Evolutionary conservation across 805 yeast genomes (phyloP).

Genomic region (Alloascoidea hylecoeti): DNA sequence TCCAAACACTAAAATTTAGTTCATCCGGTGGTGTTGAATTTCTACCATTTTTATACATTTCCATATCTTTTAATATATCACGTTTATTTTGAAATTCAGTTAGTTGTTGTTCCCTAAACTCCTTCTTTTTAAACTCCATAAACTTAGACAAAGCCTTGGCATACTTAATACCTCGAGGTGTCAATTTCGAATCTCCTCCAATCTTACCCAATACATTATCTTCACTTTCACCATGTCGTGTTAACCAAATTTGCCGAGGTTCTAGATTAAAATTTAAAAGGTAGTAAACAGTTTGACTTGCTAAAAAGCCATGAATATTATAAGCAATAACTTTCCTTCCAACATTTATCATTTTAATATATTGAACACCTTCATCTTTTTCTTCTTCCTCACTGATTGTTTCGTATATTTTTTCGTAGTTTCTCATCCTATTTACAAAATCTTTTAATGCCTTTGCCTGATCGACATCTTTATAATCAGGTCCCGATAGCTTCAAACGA

Average conservation of each 20-base stretch:
- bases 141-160: slow-evolving; percentile 62
- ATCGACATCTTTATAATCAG: slow-evolving; percentile 83
- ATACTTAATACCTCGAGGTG: slow-evolving; percentile 66
- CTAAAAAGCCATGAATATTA: slow-evolving; percentile 76
- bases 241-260: slow-evolving; percentile 87
- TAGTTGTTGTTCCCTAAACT: slow-evolving; percentile 51
- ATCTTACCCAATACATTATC: slow-evolving; percentile 78
- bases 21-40: slow-evolving; percentile 32
- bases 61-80: slow-evolving; percentile 21
- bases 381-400: slow-evolving; percentile 73
- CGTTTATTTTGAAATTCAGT: slow-evolving; percentile 32
- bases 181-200: slow-evolving; percentile 82
- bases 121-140: slow-evolving; percentile 53
- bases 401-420: slow-evolving; percentile 84
- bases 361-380: slow-evolving; percentile 52
- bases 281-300: slow-evolving; percentile 88
- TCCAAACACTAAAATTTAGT: slow-evolving; percentile 81
- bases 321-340: slow-evolving; percentile 90
- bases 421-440: slow-evolving; percentile 64
- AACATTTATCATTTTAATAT: slow-evolving; percentile 90
- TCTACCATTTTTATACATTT: slow-evolving; percentile 7
- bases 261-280: slow-evolving; percentile 76
- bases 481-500: slow-evolving; percentile 77
- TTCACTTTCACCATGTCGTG: slow-evolving; percentile 86
- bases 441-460: slow-evolving; percentile 67